A percentile compares a stretch with the other conserved stretches of the same genome.
phyloP scores from a whole-genome alignment of 2,329 filamentous ascomycete species.

The Cladosporium sp. region DNA sequence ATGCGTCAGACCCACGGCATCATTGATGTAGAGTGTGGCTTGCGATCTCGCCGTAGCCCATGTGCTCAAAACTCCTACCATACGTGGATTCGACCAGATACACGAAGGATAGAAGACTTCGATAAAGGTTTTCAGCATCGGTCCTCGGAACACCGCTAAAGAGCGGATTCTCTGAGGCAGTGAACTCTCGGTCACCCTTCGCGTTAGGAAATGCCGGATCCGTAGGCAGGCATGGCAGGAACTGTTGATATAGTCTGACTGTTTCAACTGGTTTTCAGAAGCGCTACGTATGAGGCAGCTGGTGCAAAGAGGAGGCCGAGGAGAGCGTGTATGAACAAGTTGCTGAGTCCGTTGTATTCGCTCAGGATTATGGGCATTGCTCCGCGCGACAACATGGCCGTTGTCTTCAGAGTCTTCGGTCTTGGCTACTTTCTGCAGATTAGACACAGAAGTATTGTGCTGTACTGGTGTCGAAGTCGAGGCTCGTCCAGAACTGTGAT shows the following conservation, averaged over 20 bases:
- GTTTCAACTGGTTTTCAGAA: not conserved
- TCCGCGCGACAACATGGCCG: too few species aligned
- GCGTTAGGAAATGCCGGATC: not conserved
- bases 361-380: too few species aligned
- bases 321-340: too few species aligned
- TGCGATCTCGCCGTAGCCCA: not conserved
- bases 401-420: too few species aligned
- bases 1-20: not conserved
- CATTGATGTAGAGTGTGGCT: not conserved
- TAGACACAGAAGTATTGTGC: too few species aligned
- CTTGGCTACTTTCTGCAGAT: too few species aligned
- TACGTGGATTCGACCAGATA: not conserved
- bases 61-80: not conserved
- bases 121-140: not conserved
- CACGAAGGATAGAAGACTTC: not conserved
- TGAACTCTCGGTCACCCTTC: not conserved
- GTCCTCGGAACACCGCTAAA: not conserved
- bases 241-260: not conserved
- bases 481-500: too few species aligned
- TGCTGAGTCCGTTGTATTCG: too few species aligned
- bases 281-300: not conserved
- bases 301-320: not conserved
- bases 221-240: not conserved
- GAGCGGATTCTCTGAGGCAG: not conserved
- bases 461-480: too few species aligned